Conservation (phyloP, 2,329 filamentous ascomycete species). For the Cladosporium cucumerinum region DNA sequence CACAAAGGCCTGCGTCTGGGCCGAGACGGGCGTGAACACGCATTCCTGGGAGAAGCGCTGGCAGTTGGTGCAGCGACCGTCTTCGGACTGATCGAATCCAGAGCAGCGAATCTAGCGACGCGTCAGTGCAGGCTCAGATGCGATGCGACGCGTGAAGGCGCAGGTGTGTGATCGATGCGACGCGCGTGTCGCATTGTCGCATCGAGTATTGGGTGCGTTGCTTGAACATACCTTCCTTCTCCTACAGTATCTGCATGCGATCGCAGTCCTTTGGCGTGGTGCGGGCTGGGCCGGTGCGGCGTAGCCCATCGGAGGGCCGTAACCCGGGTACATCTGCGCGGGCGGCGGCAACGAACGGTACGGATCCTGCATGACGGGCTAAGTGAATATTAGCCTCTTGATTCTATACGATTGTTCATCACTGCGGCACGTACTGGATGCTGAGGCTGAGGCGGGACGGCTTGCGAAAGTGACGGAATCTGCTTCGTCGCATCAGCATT, state of each 20-base stretch:
- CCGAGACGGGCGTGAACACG: slow-evolving; percentile 72
- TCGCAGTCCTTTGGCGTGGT: slow-evolving; percentile 59
- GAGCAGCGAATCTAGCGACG: slow-evolving; percentile 66
- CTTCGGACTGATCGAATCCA: slow-evolving; percentile 67
- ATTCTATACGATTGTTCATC: not conserved
- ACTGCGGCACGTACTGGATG: slow-evolving; percentile 12
- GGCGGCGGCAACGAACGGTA: slow-evolving; percentile 46
- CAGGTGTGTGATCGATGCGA: not conserved
- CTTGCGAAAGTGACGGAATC: slow-evolving; percentile 36
- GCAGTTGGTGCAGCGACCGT: slow-evolving; percentile 71
- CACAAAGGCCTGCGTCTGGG: slow-evolving; percentile 71
- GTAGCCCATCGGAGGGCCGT: slow-evolving; percentile 42
- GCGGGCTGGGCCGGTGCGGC: slow-evolving; percentile 47
- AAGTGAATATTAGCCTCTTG: slow-evolving; percentile 10
- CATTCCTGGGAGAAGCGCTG: slow-evolving; percentile 72
- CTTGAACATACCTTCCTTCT: slow-evolving; percentile 52
- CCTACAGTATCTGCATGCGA: slow-evolving; percentile 59
- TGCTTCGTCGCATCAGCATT: slow-evolving; percentile 29
- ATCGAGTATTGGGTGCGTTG: not conserved
- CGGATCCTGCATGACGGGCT: slow-evolving; percentile 46
- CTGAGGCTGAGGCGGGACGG: slow-evolving; percentile 30
- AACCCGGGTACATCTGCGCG: slow-evolving; percentile 38
- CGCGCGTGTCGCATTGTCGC: slow-evolving; percentile 1
- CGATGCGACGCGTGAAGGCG: slow-evolving; percentile 12
- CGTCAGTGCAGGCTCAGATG: slow-evolving; percentile 17